phyloP scores from a whole-genome alignment of 1,284 basidiomycete species.

The Cryptococcus depauperatus region DNA sequence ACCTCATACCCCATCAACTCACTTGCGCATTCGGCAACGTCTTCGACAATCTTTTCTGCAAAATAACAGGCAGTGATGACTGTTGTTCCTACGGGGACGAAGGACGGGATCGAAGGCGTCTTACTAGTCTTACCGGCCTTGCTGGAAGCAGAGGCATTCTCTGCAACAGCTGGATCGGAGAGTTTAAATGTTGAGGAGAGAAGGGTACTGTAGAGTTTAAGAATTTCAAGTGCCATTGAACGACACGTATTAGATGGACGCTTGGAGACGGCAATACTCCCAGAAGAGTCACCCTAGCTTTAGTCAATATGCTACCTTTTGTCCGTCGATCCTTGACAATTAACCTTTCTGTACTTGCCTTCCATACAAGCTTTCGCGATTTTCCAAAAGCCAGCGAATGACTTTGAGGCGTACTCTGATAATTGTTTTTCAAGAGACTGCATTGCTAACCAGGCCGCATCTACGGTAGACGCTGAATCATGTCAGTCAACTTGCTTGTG shows the following conservation, averaged over 20 bases:
- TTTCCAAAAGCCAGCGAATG: slow-evolving; percentile 87
- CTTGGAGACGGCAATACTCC: slow-evolving; percentile 34
- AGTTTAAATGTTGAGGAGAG: slow-evolving; percentile 85
- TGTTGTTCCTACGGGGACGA: slow-evolving; percentile 68
- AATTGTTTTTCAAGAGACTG: slow-evolving; percentile 53
- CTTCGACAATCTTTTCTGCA: slow-evolving; percentile 67
- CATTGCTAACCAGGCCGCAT: slow-evolving; percentile 74
- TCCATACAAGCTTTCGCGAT: slow-evolving; percentile 86
- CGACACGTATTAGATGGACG: slow-evolving; percentile 76
- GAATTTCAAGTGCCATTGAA: slow-evolving; percentile 82
- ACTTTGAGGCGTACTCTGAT: slow-evolving; percentile 49
- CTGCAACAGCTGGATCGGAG: slow-evolving; percentile 60
- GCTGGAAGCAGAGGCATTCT: slow-evolving; percentile 51
- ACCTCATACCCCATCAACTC: slow-evolving; percentile 78
- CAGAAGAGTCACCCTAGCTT: slow-evolving; percentile 29
- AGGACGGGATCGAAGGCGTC: slow-evolving; percentile 48
- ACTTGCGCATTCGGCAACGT: slow-evolving; percentile 75
- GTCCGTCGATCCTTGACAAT: neutral
- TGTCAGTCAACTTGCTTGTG: slow-evolving; percentile 7
- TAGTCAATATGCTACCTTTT: slow-evolving; percentile 2
- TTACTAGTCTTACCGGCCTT: slow-evolving; percentile 17
- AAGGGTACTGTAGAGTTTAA: slow-evolving; percentile 77
- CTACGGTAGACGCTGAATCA: slow-evolving; percentile 26
- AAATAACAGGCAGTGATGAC: slow-evolving; percentile 77
- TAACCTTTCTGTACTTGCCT: slow-evolving; percentile 77